Evolutionary conservation across 139 green algal species (phyloP).

Genomic region (Dunaliella primolecta): DNA sequence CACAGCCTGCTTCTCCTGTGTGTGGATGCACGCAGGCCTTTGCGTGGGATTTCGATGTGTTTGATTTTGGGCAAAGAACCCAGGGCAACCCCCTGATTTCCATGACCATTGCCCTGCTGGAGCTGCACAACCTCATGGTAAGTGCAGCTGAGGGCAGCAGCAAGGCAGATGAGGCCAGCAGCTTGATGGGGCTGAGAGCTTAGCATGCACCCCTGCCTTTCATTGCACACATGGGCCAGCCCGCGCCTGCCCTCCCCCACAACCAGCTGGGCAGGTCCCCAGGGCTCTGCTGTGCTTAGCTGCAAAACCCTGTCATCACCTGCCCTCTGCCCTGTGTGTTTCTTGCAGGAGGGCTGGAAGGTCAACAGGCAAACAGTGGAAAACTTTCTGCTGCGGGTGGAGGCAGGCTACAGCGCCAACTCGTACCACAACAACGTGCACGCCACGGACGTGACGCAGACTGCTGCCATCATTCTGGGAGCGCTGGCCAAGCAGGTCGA

Average conservation of each 20-base stretch:
- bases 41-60: constrained; percentile 57
- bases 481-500: constrained; percentile 29
- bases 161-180: neutral
- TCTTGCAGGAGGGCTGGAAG: constrained; percentile 51
- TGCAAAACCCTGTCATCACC: too few species aligned
- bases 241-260: too few species aligned
- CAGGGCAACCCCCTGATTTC: constrained; percentile 39
- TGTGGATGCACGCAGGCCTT: constrained; percentile 39
- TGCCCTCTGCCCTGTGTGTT: too few species aligned
- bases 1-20: neutral
- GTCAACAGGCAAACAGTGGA: constrained; percentile 48
- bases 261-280: too few species aligned
- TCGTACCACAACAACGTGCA: constrained; percentile 71
- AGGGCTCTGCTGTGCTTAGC: neutral
- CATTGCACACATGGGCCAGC: neutral
- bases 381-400: constrained; percentile 43
- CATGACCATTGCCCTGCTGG: constrained; percentile 47
- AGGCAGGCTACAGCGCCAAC: constrained; percentile 49
- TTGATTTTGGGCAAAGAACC: constrained; percentile 32
- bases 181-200: constrained; percentile 2
- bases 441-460: constrained; percentile 66
- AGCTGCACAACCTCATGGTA: constrained; percentile 52
- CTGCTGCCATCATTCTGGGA: constrained; percentile 49
- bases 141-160: neutral
- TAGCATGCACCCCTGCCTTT: neutral